Evolutionary conservation across 768 basidiomycete species (phyloP).

Genomic region (Phaeolepiota aurea): DNA sequence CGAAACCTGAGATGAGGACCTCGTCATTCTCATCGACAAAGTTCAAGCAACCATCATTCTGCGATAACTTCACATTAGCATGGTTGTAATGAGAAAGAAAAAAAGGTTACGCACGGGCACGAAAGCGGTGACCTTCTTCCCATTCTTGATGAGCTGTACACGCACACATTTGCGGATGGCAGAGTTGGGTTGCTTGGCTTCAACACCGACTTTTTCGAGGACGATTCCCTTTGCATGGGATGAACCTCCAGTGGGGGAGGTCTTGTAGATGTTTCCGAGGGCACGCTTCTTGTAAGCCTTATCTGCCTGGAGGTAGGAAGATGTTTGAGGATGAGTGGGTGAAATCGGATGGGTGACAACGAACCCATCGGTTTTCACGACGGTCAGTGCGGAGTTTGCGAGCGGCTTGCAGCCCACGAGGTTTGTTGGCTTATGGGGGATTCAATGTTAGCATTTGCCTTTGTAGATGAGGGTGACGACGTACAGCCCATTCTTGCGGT

Average conservation of each 20-base stretch:
- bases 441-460: conserved; percentile 7
- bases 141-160: conserved; percentile 99
- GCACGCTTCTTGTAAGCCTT: conserved; percentile 99
- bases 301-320: conserved; percentile 62
- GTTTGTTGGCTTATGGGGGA: conserved; percentile 78
- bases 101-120: conserved; percentile 65
- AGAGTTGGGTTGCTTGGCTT: conserved; percentile 99
- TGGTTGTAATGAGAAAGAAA: conserved; percentile 3
- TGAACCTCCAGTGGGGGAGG: conserved; percentile 97
- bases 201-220: conserved; percentile 99
- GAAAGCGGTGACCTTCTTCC: conserved; percentile 99
- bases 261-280: conserved; percentile 98
- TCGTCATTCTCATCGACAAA: conserved; percentile 99
- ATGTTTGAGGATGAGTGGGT: conserved; percentile 6
- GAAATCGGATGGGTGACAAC: conserved; percentile 16
- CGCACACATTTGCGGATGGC: conserved; percentile 99
- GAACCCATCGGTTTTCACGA: conserved; percentile 94
- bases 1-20: conserved; percentile 99
- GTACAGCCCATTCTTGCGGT: conserved; percentile 80
- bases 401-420: conserved; percentile 97
- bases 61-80: conserved; percentile 4
- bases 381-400: conserved; percentile 95
- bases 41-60: conserved; percentile 97
- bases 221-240: conserved; percentile 99
- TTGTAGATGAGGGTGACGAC: conserved; percentile 25